Base-by-base conservation (phyloP, 2,329 filamentous ascomycete species). In the Trichoderma harzianum region DNA sequence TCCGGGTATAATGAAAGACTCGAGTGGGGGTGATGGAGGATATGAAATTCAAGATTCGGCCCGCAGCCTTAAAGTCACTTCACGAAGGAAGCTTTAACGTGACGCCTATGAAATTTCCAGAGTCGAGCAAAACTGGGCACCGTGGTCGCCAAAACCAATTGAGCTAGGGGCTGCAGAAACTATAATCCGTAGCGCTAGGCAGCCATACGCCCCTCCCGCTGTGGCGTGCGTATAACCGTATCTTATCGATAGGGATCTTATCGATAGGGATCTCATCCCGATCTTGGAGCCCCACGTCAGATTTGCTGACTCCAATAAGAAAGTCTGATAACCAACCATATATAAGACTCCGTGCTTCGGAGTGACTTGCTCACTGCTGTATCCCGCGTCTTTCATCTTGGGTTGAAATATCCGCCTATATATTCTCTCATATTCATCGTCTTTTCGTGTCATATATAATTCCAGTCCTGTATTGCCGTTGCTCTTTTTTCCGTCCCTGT, bases 101-200 rank as follows among this genome's bases (percentile, higher is more conserved):
- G 57, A 66, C 71, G 51, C 39, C 74, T 78, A 79, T 80, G 81
- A 83, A 84, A 83, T 80, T 81, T 80, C 78, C 75, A 76, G 78
- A 77, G 78, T 76, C 24, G 65, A 73, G 76, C 75, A 78, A 80
- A 78, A 78, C 82, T 80, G 82, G 83, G 82, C 79, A 74, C 72
- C 78, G 74, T 75, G 62, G 80, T 77, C 79, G 75, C 82, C 82
- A 83, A 84, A 80, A 79, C 81, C 79, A 81, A 77, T 74, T 71
- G 73, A 82, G 82, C 83, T 84, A 84, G 81, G 78, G 2, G 12
- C 1, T 63, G 81, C 72, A 79, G 78, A 7, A 83, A 81, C 61
- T 61, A 77, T 82, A n/a, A 74, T 80, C 80, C 82, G 80, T 68
- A 57, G 67, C 76, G 65, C 76, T 78, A 78, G 72, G 11, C 11